Evolutionary conservation across 768 basidiomycete species (phyloP).

Genomic region (Lentinula guzmanii): DNA sequence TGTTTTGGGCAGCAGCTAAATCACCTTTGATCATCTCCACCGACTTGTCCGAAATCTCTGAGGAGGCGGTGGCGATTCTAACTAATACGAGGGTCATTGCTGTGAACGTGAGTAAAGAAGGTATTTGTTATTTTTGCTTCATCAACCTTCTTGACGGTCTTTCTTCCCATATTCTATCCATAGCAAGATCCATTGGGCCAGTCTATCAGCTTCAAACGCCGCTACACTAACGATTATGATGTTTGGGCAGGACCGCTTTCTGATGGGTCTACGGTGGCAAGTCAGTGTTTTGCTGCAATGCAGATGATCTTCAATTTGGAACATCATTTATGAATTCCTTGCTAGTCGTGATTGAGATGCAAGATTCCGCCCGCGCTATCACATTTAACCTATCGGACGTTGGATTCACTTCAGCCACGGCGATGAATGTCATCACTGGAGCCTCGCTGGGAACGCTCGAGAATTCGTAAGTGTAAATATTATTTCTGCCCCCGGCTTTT

Average conservation of each 20-base stretch:
- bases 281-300: conserved; percentile 16
- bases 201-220: conserved; percentile 38
- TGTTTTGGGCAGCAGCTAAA: conserved; percentile 50
- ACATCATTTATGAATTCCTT: too few relatives aligned
- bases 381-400: conserved; percentile 37
- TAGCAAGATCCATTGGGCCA: conserved; percentile 42
- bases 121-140: not conserved
- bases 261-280: conserved; percentile 40
- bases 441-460: conserved; percentile 27
- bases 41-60: conserved; percentile 28
- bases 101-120: conserved; percentile 28
- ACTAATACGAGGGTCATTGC: conserved; percentile 37
- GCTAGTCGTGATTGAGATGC: conserved; percentile 42
- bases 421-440: conserved; percentile 33
- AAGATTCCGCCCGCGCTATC: conserved; percentile 29
- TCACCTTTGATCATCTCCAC: conserved; percentile 42
- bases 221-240: conserved; percentile 44
- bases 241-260: conserved; percentile 43
- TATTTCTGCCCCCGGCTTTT: not conserved
- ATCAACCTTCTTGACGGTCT: not conserved
- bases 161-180: not conserved
- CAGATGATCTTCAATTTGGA: too few relatives aligned
- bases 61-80: conserved; percentile 29
- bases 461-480: conserved; percentile 23
- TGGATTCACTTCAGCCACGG: conserved; percentile 34